These are phyloP conservation scores for Colletotrichum euphorbiae DNA, from an alignment of 2,329 filamentous ascomycete genomes.

Conservation along the genomic window DNA sequence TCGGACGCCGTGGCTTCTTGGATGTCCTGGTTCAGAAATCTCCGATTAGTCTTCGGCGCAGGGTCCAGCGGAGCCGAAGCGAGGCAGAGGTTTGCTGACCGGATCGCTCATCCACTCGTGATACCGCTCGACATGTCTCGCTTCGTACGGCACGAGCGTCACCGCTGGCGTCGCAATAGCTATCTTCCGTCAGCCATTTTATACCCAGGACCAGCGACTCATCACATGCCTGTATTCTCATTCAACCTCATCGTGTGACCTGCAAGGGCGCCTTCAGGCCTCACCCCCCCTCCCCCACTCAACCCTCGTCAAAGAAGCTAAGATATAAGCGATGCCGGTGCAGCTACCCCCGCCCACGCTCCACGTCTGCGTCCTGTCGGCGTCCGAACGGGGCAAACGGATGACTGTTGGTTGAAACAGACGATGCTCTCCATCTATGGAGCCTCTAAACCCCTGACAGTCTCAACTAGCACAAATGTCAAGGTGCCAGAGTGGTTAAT, in stretches of 20 bases:
- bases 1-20: conserved; percentile 90
- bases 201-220: background rate
- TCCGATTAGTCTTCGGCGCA: background rate
- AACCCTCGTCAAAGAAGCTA: conserved; percentile 13
- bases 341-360: conserved; percentile 4
- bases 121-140: conserved; percentile 84
- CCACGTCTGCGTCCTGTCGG: conserved; percentile 27
- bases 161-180: conserved; percentile 74
- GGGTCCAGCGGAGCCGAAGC: too few species aligned
- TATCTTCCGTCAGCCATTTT: conserved; percentile 49
- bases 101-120: conserved; percentile 93
- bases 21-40: conserved; percentile 66
- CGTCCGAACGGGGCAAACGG: conserved; percentile 22
- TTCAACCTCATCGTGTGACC: conserved; percentile 57
- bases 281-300: conserved; percentile 9
- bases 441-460: background rate
- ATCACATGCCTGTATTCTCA: conserved; percentile 53
- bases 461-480: conserved; percentile 4
- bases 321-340: conserved; percentile 8
- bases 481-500: conserved; percentile 40
- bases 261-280: background rate
- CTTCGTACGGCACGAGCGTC: conserved; percentile 86
- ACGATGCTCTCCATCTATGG: background rate
- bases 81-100: conserved; percentile 51
- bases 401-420: background rate